These are phyloP conservation scores for Achaetomiella virescens DNA, from an alignment of 495 filamentous ascomycete species.

Conservation along the genomic window DNA sequence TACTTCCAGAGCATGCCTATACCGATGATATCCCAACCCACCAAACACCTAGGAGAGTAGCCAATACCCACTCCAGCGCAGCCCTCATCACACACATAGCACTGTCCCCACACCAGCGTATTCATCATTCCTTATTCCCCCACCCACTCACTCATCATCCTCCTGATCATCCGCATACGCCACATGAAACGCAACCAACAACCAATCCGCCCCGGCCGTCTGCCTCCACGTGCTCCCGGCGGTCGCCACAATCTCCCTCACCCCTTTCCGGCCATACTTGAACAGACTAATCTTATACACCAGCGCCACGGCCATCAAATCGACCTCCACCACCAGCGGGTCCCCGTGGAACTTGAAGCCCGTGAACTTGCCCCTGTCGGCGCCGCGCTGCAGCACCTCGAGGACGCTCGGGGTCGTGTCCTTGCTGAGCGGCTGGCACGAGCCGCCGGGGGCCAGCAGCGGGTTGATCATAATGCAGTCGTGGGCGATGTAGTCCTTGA, in stretches of 20 bases:
- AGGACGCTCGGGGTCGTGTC: conserved; percentile 22
- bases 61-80: too few species aligned
- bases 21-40: too few species aligned
- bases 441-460: conserved; percentile 13
- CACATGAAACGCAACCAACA: conserved; percentile 27
- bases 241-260: conserved; percentile 24
- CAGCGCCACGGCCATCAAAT: conserved; percentile 30
- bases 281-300: conserved; percentile 30
- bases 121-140: background rate
- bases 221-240: conserved; percentile 27
- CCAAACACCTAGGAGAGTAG: too few species aligned
- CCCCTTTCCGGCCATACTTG: conserved; percentile 12
- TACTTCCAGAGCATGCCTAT: too few species aligned
- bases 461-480: conserved; percentile 38
- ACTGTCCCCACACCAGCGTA: too few species aligned
- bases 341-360: conserved; percentile 26
- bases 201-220: conserved; percentile 35
- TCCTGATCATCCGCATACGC: conserved; percentile 23
- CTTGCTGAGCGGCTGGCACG: conserved; percentile 18
- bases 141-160: background rate
- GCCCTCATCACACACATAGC: too few species aligned
- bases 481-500: conserved; percentile 30
- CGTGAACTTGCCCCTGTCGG: conserved; percentile 7
- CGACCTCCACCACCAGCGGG: conserved; percentile 31
- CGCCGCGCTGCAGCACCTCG: conserved; percentile 19